Conservation (phyloP, 192 early-diverging fungal species). For the Mortierella alpina region DNA sequence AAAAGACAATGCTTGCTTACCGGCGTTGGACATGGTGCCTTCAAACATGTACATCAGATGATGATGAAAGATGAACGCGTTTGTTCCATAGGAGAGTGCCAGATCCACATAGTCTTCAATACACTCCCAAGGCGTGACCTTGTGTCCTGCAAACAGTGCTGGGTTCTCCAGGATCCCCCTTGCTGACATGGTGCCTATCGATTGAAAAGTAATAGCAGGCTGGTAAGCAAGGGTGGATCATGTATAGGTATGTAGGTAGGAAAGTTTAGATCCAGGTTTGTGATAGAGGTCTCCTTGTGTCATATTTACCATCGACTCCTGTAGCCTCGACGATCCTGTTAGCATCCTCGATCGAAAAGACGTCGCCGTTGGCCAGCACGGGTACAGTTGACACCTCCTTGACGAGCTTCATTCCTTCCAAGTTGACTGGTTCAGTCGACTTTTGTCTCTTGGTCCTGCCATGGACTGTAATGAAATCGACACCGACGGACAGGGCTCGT, state of each 20-base stretch:
- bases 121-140: slow-evolving; percentile 81
- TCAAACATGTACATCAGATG: slow-evolving; percentile 98
- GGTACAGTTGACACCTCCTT: slow-evolving; percentile 85
- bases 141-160: slow-evolving; percentile 88
- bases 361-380: slow-evolving; percentile 89
- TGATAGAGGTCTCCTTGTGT: neutral
- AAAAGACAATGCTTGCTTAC: slow-evolving; percentile 8
- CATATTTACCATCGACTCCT: slow-evolving; percentile 74
- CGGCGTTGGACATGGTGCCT: slow-evolving; percentile 76
- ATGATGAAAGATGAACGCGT: slow-evolving; percentile 90
- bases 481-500: slow-evolving; percentile 85
- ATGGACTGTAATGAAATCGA: slow-evolving; percentile 92
- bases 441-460: slow-evolving; percentile 87
- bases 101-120: slow-evolving; percentile 79
- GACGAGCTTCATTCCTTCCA: slow-evolving; percentile 84
- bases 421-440: slow-evolving; percentile 82
- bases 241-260: neutral
- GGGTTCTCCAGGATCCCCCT: slow-evolving; percentile 93
- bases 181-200: slow-evolving; percentile 86
- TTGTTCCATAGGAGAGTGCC: slow-evolving; percentile 83
- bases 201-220: neutral
- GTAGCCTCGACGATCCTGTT: slow-evolving; percentile 79
- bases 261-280: neutral
- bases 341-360: slow-evolving; percentile 82
- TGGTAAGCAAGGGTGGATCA: neutral